Conservation (phyloP, 2,329 filamentous ascomycete genomes). For the Aspergillus awamori region DNA sequence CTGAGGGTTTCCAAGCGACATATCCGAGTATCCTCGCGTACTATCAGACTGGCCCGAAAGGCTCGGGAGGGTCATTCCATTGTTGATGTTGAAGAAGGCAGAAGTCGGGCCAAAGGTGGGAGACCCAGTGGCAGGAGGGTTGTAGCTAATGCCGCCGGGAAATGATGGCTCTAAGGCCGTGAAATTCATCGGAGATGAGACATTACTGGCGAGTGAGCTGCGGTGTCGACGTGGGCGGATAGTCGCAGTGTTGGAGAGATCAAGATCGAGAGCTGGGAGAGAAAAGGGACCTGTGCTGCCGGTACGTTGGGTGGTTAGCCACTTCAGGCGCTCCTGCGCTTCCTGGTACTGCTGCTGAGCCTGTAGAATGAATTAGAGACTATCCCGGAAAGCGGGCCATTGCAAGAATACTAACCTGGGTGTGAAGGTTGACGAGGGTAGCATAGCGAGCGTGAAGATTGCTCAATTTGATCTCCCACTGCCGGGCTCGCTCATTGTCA, state of each 20-base stretch:
- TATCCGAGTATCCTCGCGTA: slow-evolving; percentile 56
- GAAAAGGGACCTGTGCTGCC: slow-evolving; percentile 45
- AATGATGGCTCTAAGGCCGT: slow-evolving; percentile 45
- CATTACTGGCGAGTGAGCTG: slow-evolving; percentile 50
- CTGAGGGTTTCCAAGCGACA: slow-evolving; percentile 59
- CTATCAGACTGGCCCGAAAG: slow-evolving; percentile 44
- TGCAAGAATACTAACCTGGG: slow-evolving; percentile 33
- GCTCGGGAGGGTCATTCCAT: slow-evolving; percentile 61
- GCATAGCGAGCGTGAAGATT: slow-evolving; percentile 48
- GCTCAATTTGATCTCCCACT: slow-evolving; percentile 50
- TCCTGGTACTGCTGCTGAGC: slow-evolving; percentile 50
- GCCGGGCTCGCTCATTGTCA: slow-evolving; percentile 51
- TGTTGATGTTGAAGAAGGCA: slow-evolving; percentile 64
- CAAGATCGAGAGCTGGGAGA: slow-evolving; percentile 46
- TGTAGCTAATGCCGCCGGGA: slow-evolving; percentile 49
- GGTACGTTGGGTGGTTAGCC: slow-evolving; percentile 44
- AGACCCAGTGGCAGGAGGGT: slow-evolving; percentile 53
- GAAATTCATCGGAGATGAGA: slow-evolving; percentile 50
- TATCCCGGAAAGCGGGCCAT: background rate
- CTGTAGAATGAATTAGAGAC: slow-evolving; percentile 15
- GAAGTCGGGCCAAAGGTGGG: slow-evolving; percentile 55
- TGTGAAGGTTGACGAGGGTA: slow-evolving; percentile 44
- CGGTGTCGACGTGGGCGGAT: slow-evolving; percentile 51
- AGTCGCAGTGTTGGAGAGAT: slow-evolving; percentile 43
- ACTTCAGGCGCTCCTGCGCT: slow-evolving; percentile 49